Evolutionary conservation across 139 green algal genomes (phyloP), one percentile per base, ranked within the genome.

Genomic region (Haematococcus lacustris): DNA sequence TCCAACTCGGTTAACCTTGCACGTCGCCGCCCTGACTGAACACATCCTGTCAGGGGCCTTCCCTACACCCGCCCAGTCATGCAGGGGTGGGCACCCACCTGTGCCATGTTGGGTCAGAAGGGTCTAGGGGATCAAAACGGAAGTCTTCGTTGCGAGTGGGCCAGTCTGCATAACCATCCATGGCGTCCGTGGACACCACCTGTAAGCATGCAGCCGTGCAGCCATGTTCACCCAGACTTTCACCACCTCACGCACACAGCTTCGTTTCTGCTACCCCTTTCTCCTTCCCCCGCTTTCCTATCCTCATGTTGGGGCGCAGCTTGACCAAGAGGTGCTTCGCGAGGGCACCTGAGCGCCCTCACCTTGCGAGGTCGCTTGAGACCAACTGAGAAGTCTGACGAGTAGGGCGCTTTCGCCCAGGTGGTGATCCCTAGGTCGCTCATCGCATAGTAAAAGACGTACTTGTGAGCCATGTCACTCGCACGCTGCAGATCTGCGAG

Each of bases 391-490:
- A 85, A 88, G 72, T 88, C 83, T 3, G 65, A 21, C 17, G 74
- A 81, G 73, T 86, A 88, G 32, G 83, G 83, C 78, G 83, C 68
- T 40, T 71, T 67, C 21, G 81, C 81, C 75, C 77, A 89, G 1
- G 60, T 83, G 66, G 84, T 89, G 61, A 89, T 73, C 39, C 84
- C 84, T 62, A 83, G 59, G 47, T 86, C 81, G 13, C 41, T 74
- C 76, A 89, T 83, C 72, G 78, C 78, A 41, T 85, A 88, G 68
- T 82, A 85, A 35, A 86, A 84, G 3, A 89, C 78, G 4, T 78
- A 75, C 67, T 82, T 82, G 35, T 83, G 60, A 26, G 78, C 81
- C 74, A 89, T 78, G 38, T 60, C 41, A 21, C 51, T 53, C 25
- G 71, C 83, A 21, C 80, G 74, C 75, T 80, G 78, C 40, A 88